Base-by-base conservation (phyloP, 768 basidiomycete species). In the Pulveroboletus sp. region DNA sequence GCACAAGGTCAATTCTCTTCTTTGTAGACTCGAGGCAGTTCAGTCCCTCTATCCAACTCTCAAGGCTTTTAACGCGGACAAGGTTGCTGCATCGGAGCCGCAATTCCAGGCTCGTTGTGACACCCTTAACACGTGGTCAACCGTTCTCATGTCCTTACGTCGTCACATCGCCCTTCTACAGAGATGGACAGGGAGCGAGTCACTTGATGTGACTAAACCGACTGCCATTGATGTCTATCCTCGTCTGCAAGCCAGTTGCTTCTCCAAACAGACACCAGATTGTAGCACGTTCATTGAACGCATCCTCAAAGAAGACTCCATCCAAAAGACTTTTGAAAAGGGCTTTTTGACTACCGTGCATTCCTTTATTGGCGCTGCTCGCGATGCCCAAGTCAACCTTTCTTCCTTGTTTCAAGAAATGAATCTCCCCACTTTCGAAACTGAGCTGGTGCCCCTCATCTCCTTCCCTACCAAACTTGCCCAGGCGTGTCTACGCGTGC, bases 391-490 rank as follows among this genome's bases (percentile, higher is more conserved):
- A 67, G 83, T 94, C 59, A 84, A 83, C 51, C 82, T 90, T 54
- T 80, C 85, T 13, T 70, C 78, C 17, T 71, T 82, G 46, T 93
- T 97, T 69, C 76, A 80, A 58, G 80, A 88, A 59, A 90, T 97
- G 84, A 87, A 91, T 61, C 81, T 99, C 4, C 94, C 94, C 9
- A 85, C 83, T 5, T 95, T 96, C 65, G 89, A 92, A 66, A 79
- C 81, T 50, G 91, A 95, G 57, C 79, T 98, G 17, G 82, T 93
- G 9, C 86, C 89, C 36, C 78, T 98, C 54, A 94, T 96, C 53
- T 86, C 91, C n/a, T 98, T 98, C 71, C 92, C 96, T 6, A 95
- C 93, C 18, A 87, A 89, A 62, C 84, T 99, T 44, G 88, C 93
- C 5, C 89, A 96, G 63, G 94, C 93, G 36, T 84, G 86, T 50